Evolutionary conservation across 371 early-diverging fungal genomes (phyloP).

Genomic region (Mucor lusitanicus): DNA sequence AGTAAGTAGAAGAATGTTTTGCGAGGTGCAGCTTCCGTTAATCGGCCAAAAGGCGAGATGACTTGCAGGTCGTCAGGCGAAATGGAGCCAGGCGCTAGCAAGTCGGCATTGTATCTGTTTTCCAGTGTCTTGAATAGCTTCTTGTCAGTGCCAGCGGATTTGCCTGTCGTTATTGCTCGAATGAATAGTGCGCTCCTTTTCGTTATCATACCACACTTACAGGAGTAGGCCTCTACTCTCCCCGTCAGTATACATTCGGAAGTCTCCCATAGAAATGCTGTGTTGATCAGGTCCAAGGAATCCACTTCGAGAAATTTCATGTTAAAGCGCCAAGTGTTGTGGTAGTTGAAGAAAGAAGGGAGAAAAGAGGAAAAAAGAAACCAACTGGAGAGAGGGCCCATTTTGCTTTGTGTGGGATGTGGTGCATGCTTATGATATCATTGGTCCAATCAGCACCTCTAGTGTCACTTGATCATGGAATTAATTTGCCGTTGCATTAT

Average conservation of each 20-base stretch:
- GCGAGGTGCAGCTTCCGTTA: conserved; percentile 74
- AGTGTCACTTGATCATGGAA: conserved; percentile 7
- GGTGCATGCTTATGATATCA: conserved; percentile 1
- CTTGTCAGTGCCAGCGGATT: conserved; percentile 88
- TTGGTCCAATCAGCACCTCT: neutral
- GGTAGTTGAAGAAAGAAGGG: neutral
- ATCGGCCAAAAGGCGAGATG: conserved; percentile 81
- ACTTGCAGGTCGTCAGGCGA: conserved; percentile 62
- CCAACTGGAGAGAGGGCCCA: neutral
- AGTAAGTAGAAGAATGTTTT: conserved; percentile 90
- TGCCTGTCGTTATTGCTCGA: conserved; percentile 63
- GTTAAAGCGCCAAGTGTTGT: neutral
- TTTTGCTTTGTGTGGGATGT: neutral
- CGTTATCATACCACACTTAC: conserved; percentile 50
- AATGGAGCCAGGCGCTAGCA: conserved; percentile 46
- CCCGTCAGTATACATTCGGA: conserved; percentile 69
- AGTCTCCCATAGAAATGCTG: conserved; percentile 61
- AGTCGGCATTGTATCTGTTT: conserved; percentile 67
- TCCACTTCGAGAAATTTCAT: conserved; percentile 54
- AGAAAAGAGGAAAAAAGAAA: neutral
- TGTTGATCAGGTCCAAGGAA: conserved; percentile 58
- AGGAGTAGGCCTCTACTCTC: conserved; percentile 88
- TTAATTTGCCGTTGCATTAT: conserved; percentile 12
- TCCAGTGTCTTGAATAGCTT: conserved; percentile 85
- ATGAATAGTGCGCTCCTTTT: neutral